These are phyloP conservation scores for Morella rubra DNA, from an alignment of 306 rosid species.

Conservation along the genomic window DNA sequence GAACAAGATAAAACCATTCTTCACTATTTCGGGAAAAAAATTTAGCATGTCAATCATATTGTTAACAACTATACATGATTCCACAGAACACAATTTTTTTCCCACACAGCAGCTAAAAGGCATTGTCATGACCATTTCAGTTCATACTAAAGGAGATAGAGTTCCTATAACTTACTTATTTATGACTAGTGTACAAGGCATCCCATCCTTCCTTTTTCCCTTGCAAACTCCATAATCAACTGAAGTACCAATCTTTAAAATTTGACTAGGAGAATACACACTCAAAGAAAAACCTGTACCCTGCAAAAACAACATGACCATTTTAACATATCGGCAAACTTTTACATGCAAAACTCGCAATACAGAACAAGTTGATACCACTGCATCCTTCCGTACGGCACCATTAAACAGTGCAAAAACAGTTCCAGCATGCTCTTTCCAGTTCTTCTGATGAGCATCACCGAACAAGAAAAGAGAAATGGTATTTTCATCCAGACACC, in stretches of 20 bases:
- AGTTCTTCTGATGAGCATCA: constrained; percentile 71
- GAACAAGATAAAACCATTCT: no score
- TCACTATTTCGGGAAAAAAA: no score
- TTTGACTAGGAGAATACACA: constrained; percentile 56
- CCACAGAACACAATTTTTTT: not conserved
- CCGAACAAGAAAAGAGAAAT: constrained; percentile 84
- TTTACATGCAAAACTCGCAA: not conserved
- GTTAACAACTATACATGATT: not conserved
- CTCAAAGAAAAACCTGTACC: constrained; percentile 86
- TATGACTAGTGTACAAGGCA: constrained; percentile 67
- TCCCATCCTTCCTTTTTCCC: constrained; percentile 75
- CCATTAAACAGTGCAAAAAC: constrained; percentile 74
- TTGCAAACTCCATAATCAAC: constrained; percentile 87
- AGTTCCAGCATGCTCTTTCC: constrained; percentile 56
- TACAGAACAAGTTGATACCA: constrained; percentile 39
- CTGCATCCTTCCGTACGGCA: constrained; percentile 68
- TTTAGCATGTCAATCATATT: no score
- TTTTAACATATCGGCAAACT: constrained; percentile 4
- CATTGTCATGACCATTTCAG: not conserved
- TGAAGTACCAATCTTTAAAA: constrained; percentile 82
- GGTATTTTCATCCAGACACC: constrained; percentile 66
- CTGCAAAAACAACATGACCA: constrained; percentile 39
- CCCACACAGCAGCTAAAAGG: not conserved
- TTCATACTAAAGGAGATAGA: not conserved
- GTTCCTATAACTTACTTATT: constrained; percentile 52